Conservation (phyloP, 371 early-diverging fungal genomes). For the Mucor indicus region DNA sequence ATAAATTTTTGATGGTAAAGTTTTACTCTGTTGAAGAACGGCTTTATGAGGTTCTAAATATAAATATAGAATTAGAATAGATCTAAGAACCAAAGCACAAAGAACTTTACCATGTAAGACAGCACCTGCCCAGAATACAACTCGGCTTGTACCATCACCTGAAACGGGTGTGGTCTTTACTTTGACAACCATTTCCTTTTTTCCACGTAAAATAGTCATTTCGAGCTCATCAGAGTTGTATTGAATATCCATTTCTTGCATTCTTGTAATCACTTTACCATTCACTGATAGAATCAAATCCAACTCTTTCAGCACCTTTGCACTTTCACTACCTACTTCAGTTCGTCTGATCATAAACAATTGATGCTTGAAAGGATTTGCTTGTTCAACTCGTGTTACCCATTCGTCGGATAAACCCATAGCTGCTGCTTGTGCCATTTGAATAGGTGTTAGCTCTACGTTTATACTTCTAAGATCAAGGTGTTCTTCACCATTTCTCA, state of each 20-base stretch:
- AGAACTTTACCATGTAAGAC: conserved; percentile 49
- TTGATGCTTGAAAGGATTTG: conserved; percentile 69
- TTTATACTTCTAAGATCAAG: conserved; percentile 61
- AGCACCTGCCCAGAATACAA: conserved; percentile 77
- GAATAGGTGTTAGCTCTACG: conserved; percentile 71
- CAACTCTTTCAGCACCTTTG: conserved; percentile 65
- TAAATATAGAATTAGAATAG: neutral
- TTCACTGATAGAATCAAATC: conserved; percentile 75
- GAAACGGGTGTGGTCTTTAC: conserved; percentile 62
- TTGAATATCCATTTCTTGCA: conserved; percentile 68
- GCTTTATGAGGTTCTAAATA: conserved; percentile 77
- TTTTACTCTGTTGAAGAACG: conserved; percentile 74
- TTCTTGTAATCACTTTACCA: conserved; percentile 66
- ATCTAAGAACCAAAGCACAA: neutral
- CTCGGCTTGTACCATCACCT: conserved; percentile 64
- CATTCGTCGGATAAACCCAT: conserved; percentile 79
- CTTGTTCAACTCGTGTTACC: conserved; percentile 68
- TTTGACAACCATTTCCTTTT: conserved; percentile 60
- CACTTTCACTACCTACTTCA: conserved; percentile 66
- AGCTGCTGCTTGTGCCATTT: conserved; percentile 74
- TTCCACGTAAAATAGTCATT: conserved; percentile 64
- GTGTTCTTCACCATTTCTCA: conserved; percentile 37
- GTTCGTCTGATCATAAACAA: conserved; percentile 70
- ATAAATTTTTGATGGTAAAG: conserved; percentile 72
- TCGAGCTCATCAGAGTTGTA: conserved; percentile 55